Conservation (phyloP, 1,139 yeast genomes). For the Nakaseomyces bracarensis region DNA sequence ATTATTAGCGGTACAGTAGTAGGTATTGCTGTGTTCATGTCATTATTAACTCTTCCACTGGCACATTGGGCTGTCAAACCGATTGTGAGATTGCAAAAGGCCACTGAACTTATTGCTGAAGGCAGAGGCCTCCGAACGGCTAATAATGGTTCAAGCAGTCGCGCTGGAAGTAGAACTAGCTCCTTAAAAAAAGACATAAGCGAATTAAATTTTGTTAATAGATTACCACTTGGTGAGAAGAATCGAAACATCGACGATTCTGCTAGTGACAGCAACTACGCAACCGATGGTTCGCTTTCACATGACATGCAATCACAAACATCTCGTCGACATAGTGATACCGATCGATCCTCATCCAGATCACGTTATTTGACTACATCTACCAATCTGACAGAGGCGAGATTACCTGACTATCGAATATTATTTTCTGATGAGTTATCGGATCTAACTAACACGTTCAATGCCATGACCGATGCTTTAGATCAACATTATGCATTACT, state of each 20-base stretch:
- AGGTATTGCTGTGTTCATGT: constrained; percentile 70
- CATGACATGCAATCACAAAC: constrained; percentile 11
- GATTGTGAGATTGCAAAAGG: constrained; percentile 68
- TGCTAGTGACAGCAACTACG: constrained; percentile 5
- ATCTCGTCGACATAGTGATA: constrained; percentile 10
- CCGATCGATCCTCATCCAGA: constrained; percentile 17
- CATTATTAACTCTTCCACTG: constrained; percentile 67
- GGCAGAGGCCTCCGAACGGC: constrained; percentile 34
- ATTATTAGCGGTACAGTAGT: constrained; percentile 73
- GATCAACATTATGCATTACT: constrained; percentile 74
- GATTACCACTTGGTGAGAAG: constrained; percentile 6
- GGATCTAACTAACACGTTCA: constrained; percentile 80
- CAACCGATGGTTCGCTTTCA: constrained; percentile 12
- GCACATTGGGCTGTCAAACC: constrained; percentile 86
- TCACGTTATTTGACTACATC: constrained; percentile 32
- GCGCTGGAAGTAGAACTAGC: constrained; percentile 7
- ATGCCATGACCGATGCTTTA: constrained; percentile 82
- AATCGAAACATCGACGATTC: constrained; percentile 4
- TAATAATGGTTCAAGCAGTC: not conserved
- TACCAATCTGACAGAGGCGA: constrained; percentile 35
- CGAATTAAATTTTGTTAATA: not conserved
- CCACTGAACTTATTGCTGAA: constrained; percentile 55
- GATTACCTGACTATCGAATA: constrained; percentile 49
- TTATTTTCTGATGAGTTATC: constrained; percentile 78
- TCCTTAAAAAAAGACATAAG: constrained; percentile 5